Percentiles rank a stretch among this genome's conserved stretches.
phyloP scores from a whole-genome alignment of 495 filamentous ascomycete genomes.

The Trichocladium antarcticum region DNA sequence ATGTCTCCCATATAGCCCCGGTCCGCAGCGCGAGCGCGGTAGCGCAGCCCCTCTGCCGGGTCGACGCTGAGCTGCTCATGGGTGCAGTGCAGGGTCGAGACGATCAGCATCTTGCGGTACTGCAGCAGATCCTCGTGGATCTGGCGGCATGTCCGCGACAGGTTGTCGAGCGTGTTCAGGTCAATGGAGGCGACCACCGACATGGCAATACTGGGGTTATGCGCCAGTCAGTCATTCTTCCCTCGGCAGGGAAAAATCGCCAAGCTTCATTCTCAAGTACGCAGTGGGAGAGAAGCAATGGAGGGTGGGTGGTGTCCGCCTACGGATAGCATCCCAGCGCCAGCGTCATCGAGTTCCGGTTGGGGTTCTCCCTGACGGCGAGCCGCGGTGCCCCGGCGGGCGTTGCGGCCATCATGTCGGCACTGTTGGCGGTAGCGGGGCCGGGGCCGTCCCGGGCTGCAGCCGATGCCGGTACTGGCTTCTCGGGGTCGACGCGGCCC shows the following conservation, averaged over 20 bases:
- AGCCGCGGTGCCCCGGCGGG: conserved; percentile 17
- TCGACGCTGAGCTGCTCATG: conserved; percentile 49
- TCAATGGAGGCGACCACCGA: conserved; percentile 65
- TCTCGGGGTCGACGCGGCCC: conserved; percentile 1
- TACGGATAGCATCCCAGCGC: conserved; percentile 89
- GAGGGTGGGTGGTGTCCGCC: conserved; percentile 28
- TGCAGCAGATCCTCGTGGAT: conserved; percentile 64
- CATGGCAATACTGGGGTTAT: conserved; percentile 53
- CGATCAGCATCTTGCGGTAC: conserved; percentile 58
- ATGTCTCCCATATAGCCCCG: conserved; percentile 42
- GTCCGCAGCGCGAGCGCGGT: conserved; percentile 40
- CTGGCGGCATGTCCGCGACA: conserved; percentile 70
- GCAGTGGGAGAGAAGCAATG: conserved; percentile 8
- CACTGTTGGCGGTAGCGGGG: not conserved
- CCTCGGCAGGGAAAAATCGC: conserved; percentile 18
- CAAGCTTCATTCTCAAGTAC: conserved; percentile 1
- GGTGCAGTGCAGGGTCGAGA: conserved; percentile 64
- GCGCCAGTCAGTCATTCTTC: conserved; percentile 20
- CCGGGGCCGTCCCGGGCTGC: not conserved
- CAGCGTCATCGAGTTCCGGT: conserved; percentile 59
- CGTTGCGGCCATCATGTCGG: conserved; percentile 5
- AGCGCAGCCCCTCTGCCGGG: conserved; percentile 39
- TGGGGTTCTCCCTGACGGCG: conserved; percentile 45
- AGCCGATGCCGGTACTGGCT: not conserved
- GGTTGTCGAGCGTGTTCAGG: conserved; percentile 69